Conservation (phyloP, 352 stramenopile genomes). For the Thalassiosira oceanica region DNA sequence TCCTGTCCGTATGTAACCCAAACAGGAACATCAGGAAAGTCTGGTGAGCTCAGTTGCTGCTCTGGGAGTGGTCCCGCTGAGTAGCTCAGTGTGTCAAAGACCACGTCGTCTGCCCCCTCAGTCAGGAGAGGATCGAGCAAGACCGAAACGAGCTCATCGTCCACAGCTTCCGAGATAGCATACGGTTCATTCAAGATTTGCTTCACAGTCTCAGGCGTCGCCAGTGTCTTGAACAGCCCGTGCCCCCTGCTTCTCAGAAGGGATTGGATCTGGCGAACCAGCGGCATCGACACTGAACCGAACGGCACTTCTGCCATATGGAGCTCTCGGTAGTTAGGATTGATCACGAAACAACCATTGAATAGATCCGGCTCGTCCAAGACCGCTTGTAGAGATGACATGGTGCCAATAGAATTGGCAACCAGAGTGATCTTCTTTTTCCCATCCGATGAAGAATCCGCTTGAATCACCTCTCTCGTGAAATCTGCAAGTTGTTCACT, state of each 20-base stretch:
- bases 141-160: conserved; percentile 76
- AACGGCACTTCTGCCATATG: conserved; percentile 77
- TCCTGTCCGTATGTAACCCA: conserved; percentile 76
- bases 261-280: conserved; percentile 62
- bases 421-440: conserved; percentile 53
- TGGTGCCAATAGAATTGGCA: conserved; percentile 79
- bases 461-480: conserved; percentile 50
- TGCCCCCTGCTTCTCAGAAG: conserved; percentile 59
- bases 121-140: conserved; percentile 77
- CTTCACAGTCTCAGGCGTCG: conserved; percentile 62
- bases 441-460: neutral
- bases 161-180: conserved; percentile 54
- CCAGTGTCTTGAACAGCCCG: conserved; percentile 65
- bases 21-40: conserved; percentile 58
- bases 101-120: conserved; percentile 67
- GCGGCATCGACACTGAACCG: conserved; percentile 58
- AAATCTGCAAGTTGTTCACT: conserved; percentile 75
- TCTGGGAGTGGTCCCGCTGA: conserved; percentile 78
- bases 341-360: conserved; percentile 64
- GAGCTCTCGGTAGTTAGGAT: conserved; percentile 81
- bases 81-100: conserved; percentile 81
- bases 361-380: conserved; percentile 74
- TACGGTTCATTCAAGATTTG: conserved; percentile 80
- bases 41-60: conserved; percentile 51
- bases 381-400: conserved; percentile 67